Evolutionary conservation across 108 stramenopile species (phyloP), one percentile per base, ranked within the genome.

Genomic region (Aurantiochytrium sp.): DNA sequence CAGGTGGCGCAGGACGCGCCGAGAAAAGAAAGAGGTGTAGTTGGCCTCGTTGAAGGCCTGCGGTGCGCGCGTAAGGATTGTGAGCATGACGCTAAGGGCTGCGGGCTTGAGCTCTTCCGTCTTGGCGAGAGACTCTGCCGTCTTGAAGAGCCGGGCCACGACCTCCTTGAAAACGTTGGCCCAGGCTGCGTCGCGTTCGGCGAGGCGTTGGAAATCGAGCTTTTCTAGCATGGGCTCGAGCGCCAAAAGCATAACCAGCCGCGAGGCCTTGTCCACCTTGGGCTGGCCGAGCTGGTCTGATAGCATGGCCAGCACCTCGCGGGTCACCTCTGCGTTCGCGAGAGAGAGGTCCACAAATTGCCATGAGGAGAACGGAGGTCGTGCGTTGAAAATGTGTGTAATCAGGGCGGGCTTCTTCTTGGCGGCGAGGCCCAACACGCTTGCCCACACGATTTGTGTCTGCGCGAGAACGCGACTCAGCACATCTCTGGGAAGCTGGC

Each of bases 51-150:
- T 6, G 24, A 48, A 81, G 73, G 39, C 45, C 6, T 19, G 39
- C 6, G 73, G 73, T 30, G 73, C 39, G 45, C 45, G 73, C 12
- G 30, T 17, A 22, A 81, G 45, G 32, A 81, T 81, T 6, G 73
- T 81, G 42, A 48, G 73, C 73, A 81, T 81, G 39, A 81, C n/a
- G 19, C 24, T 27, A 42, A 81, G 73, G 8, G 73, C 39, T 12
- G 73, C 73, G 45, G 73, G 19, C 4, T 81, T 81, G 42, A 81
- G 45, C 45, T 81, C 73, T 41, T 81, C 73, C 10, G 27, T 81
- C 45, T 81, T 81, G 45, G 73, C 73, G 24, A 81, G n/a, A 6
- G 8, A 24, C 45, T 81, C 73, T 12, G 39, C 73, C 6, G 45
- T 41, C 45, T 81, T 81, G 30, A 48, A 81, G 39, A 81, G 39